Base-by-base conservation (phyloP, 75 land plant genomes). In the Selaginella tamariscina region DNA sequence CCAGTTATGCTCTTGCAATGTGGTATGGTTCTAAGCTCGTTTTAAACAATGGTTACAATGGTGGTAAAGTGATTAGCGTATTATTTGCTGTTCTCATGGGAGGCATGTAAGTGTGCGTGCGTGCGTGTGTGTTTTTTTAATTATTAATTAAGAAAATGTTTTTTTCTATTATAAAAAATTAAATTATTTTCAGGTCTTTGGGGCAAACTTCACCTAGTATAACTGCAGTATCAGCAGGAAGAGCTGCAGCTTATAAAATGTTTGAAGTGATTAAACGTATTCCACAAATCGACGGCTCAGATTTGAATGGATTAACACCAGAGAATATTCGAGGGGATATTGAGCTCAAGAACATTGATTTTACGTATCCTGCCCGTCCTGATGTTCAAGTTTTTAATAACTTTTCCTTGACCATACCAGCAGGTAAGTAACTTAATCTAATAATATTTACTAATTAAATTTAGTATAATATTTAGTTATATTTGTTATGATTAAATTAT, bases 1-100 rank as follows among this genome's bases (percentile, higher is more conserved):
- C n/a, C n/a, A 59, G 62, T 23, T 59, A 59, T 59, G 62, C 62
- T 9, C 23, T 59, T 23, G 62, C 62, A 21, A 8, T 59, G 23
- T 59, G 62, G 62, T 59, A 59, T 59, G 62, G 62, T 9, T 59
- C 62, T 9, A 59, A 59, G 26, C 26, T 59, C n/a, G 21, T 59
- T 8, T n/a, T 59, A 21, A 5, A 59, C 23, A 8, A n/a, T 2
- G 62, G 62, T 23, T 59, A 59, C 26, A 23, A 8, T 5, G 62
- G 62, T 59, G 62, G 62, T 23, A 21, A 21, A 5, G 62, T 59
- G 9, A 8, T 59, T 23, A 59, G 21, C 23, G 62, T 59, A 2
- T 9, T 59, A 8, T 59, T 59, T n/a, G 62, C 62, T 9, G 62
- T 59, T 2, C 62, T 59, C 26, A 59, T 59, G 62, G 62, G 62